A percentile compares a stretch with the other conserved stretches of the same genome.
Conservation (phyloP, 371 early-diverging fungal species). For the Mortierella sp. region DNA sequence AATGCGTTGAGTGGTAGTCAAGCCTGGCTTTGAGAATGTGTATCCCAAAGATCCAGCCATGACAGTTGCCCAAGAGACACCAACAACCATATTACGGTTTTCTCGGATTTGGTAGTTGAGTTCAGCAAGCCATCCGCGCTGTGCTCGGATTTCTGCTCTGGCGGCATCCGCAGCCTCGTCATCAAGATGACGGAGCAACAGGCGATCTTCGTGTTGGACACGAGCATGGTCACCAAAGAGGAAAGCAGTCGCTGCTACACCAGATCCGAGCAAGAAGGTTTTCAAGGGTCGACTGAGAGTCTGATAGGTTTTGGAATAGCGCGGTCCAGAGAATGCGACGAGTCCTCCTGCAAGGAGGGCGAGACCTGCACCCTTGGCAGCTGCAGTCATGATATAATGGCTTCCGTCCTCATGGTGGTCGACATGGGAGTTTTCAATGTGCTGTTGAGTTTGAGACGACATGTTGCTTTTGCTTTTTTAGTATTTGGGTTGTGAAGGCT, state of each 20-base stretch:
- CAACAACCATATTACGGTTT: conserved; percentile 66
- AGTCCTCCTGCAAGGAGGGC: conserved; percentile 53
- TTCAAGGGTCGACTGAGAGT: conserved; percentile 46
- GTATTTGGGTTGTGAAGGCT: not conserved
- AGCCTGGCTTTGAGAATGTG: conserved; percentile 75
- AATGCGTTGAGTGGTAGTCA: conserved; percentile 78
- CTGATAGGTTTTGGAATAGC: conserved; percentile 45
- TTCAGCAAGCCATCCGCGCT: conserved; percentile 47
- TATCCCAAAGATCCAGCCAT: conserved; percentile 76
- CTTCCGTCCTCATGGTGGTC: conserved; percentile 19
- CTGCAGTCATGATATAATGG: conserved; percentile 15
- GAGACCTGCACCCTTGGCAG: conserved; percentile 55
- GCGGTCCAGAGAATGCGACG: conserved; percentile 18
- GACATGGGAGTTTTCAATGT: conserved; percentile 35
- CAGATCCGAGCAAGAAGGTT: conserved; percentile 50
- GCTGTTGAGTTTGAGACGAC: not conserved
- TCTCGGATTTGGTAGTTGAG: conserved; percentile 55
- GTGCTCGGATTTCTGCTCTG: conserved; percentile 53
- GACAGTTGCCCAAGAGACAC: conserved; percentile 77
- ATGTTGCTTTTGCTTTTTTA: conserved; percentile 2
- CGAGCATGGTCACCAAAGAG: conserved; percentile 54
- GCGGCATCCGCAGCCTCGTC: conserved; percentile 49
- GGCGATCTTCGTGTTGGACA: conserved; percentile 56
- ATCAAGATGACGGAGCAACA: conserved; percentile 52
- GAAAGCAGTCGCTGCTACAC: conserved; percentile 35